Evolutionary conservation across 2,329 filamentous ascomycete genomes (phyloP).

Genomic region (Acephala macrosclerotiorum): DNA sequence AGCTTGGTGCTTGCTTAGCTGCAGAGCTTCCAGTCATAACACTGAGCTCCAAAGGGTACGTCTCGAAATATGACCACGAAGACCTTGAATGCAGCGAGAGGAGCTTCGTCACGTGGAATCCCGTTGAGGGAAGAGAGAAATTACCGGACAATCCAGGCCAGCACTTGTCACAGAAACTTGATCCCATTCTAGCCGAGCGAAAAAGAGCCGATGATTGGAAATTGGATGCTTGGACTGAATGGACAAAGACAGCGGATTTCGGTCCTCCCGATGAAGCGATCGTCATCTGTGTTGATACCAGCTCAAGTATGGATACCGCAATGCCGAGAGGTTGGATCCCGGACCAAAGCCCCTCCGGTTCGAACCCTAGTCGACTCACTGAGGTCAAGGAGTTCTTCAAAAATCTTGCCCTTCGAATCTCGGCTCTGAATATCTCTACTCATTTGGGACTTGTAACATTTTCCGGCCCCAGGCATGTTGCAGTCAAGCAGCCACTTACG

Average conservation of each 20-base stretch:
- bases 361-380: conserved; percentile 17
- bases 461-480: neutral
- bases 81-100: conserved; percentile 22
- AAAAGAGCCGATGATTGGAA: too few species aligned
- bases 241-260: conserved; percentile 21
- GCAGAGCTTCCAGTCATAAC: conserved; percentile 28
- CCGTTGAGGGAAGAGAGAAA: conserved; percentile 12
- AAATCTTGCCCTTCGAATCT: conserved; percentile 21
- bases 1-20: conserved; percentile 20
- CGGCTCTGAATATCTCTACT: conserved; percentile 9
- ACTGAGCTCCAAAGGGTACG: conserved; percentile 20
- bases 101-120: conserved; percentile 21
- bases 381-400: conserved; percentile 25
- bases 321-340: conserved; percentile 16
- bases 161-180: conserved; percentile 21
- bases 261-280: conserved; percentile 27
- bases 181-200: conserved; percentile 15
- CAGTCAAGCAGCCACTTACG: conserved; percentile 6
- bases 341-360: neutral
- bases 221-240: conserved; percentile 24
- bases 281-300: conserved; percentile 28
- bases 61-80: conserved; percentile 27
- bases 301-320: conserved; percentile 14
- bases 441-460: conserved; percentile 9
- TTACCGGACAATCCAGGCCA: conserved; percentile 22